Conservation (phyloP, 352 stramenopile genomes). For the Globisporangium rhizosaccharum region DNA sequence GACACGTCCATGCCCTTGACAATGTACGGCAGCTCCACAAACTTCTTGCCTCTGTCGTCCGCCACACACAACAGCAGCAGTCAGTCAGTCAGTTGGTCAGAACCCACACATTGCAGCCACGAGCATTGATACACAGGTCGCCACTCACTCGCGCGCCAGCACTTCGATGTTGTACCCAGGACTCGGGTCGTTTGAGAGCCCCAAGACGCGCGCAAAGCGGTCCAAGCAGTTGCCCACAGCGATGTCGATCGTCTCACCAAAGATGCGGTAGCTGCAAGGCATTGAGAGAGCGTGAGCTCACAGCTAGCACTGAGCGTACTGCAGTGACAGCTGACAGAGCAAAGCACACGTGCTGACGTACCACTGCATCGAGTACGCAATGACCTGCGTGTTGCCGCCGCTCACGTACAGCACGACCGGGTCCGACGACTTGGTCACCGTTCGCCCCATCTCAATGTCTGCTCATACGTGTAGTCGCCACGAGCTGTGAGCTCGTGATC, state of each 20-base stretch:
- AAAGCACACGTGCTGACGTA: conserved; percentile 12
- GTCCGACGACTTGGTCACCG: conserved; percentile 92
- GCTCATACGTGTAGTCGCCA: conserved; percentile 2
- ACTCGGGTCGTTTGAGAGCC: conserved; percentile 97
- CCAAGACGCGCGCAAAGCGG: conserved; percentile 93
- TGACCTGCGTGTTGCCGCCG: conserved; percentile 98
- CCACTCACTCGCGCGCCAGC: conserved; percentile 88
- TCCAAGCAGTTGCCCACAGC: conserved; percentile 99
- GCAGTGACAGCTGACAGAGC: not conserved
- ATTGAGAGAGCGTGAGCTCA: not conserved
- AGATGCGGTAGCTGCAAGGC: conserved; percentile 93
- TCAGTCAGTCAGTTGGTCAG: not conserved
- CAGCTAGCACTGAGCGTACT: conserved; percentile 1
- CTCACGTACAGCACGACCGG: conserved; percentile 99
- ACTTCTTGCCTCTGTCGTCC: conserved; percentile 66
- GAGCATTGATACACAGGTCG: not conserved
- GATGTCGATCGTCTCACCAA: conserved; percentile 99
- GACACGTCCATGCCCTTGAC: conserved; percentile 99
- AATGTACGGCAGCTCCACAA: conserved; percentile 97
- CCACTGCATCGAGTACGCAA: conserved; percentile 85
- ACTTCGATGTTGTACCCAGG: conserved; percentile 99
- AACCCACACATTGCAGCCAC: not conserved
- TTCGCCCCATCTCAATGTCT: conserved; percentile 99
- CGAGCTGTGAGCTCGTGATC: not conserved
- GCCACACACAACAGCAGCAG: conserved; percentile 1